Percentiles rank a stretch among this genome's conserved stretches.
Evolutionary conservation across 108 stramenopile genomes (phyloP).

Genomic region (Cyclotella distinguenda): DNA sequence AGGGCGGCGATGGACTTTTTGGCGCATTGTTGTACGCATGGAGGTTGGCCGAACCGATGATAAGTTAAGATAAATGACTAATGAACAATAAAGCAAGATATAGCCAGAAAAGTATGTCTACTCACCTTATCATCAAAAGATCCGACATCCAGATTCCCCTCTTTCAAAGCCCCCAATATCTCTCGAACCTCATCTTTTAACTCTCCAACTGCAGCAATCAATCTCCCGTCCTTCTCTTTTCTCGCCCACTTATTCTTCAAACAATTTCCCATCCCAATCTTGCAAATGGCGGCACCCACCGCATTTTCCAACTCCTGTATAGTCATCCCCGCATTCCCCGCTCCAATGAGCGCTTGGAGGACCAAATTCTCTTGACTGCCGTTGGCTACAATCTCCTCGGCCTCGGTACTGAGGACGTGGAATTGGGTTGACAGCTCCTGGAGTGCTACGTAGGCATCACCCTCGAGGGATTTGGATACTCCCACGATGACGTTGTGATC

Average conservation of each 20-base stretch:
- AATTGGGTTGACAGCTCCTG: constrained; percentile 58
- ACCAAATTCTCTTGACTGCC: constrained; percentile 89
- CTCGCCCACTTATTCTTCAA: constrained; percentile 93
- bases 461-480: constrained; percentile 79
- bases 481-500: constrained; percentile 88
- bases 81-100: constrained; percentile 1
- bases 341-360: constrained; percentile 64
- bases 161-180: constrained; percentile 17
- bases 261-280: constrained; percentile 94
- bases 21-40: background rate
- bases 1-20: constrained; percentile 45
- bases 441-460: constrained; percentile 78
- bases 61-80: too few species aligned
- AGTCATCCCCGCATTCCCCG: constrained; percentile 55
- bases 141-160: constrained; percentile 42
- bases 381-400: constrained; percentile 61
- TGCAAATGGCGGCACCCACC: constrained; percentile 83
- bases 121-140: constrained; percentile 57
- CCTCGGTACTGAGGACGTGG: constrained; percentile 76
- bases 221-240: constrained; percentile 73
- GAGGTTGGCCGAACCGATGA: too few species aligned
- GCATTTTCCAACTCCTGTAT: constrained; percentile 59
- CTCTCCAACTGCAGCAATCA: constrained; percentile 49
- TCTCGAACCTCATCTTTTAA: constrained; percentile 19
- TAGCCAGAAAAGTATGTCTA: background rate